These are phyloP conservation scores for Deuterostichococcus epilithicus DNA, from an alignment of 139 green algal genomes.

Conservation along the genomic window DNA sequence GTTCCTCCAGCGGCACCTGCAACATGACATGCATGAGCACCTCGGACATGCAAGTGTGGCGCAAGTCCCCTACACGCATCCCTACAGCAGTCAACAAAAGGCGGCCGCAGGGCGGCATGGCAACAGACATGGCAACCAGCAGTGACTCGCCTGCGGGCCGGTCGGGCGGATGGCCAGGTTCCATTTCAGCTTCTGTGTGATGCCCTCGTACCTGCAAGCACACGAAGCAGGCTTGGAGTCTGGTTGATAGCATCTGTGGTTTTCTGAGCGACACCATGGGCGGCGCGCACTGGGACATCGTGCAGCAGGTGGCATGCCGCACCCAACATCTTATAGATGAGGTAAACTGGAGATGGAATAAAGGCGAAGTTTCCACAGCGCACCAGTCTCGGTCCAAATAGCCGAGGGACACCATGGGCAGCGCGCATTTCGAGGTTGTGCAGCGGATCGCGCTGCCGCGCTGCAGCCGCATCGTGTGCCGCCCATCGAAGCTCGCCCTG, in stretches of 20 bases:
- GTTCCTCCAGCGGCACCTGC: no score
- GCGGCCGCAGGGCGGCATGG: no score
- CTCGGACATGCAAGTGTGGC: no score
- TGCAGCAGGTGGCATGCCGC: background rate
- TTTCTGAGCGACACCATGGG: background rate
- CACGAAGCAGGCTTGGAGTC: background rate
- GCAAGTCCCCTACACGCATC: no score
- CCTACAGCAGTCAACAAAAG: no score
- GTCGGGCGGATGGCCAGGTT: slow-evolving; percentile 46
- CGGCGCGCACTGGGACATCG: background rate
- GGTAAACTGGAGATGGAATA: no score
- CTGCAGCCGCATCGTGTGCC: slow-evolving; percentile 55
- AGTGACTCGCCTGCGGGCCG: no score
- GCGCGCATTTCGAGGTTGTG: slow-evolving; percentile 57
- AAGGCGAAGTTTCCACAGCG: no score
- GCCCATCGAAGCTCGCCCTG: slow-evolving; percentile 75
- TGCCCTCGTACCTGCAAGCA: slow-evolving; percentile 62
- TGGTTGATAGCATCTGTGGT: background rate
- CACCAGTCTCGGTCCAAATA: slow-evolving; percentile 73
- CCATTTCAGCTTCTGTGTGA: slow-evolving; percentile 86
- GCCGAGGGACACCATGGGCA: slow-evolving; percentile 80
- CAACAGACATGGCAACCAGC: no score
- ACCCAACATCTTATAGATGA: background rate
- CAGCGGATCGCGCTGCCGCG: slow-evolving; percentile 58
- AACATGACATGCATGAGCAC: no score